Evolutionary conservation across 73 alveolate species (phyloP).

Genomic region (Paramecium caudatum): DNA sequence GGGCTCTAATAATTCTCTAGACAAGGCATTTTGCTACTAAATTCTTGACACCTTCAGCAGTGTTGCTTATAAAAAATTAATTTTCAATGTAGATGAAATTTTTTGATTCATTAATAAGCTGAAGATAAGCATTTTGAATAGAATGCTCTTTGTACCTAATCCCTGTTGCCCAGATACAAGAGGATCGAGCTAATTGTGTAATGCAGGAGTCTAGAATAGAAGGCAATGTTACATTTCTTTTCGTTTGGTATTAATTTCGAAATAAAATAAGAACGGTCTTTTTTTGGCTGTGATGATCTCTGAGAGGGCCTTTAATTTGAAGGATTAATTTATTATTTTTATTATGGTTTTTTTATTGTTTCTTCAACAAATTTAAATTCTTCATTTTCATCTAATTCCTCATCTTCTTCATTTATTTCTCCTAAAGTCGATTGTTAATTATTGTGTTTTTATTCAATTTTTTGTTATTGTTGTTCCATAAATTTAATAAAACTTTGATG

Average conservation of each 20-base stretch:
- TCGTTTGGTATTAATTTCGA: no score
- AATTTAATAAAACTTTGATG: no score
- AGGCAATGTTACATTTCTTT: no score
- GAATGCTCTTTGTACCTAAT: slow-evolving; percentile 85
- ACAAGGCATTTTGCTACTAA: slow-evolving; percentile 84
- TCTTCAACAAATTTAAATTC: background rate
- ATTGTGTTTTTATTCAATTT: no score
- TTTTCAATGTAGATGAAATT: slow-evolving; percentile 94
- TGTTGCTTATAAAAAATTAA: slow-evolving; percentile 87
- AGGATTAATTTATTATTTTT: background rate
- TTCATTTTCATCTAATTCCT: background rate
- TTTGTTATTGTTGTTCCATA: no score
- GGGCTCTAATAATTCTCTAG: slow-evolving; percentile 89
- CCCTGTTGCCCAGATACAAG: slow-evolving; percentile 92
- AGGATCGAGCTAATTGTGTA: slow-evolving; percentile 81
- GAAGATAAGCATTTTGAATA: slow-evolving; percentile 90
- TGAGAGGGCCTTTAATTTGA: no score
- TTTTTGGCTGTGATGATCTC: no score
- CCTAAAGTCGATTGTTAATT: no score
- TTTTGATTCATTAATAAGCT: slow-evolving; percentile 84
- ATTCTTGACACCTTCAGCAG: slow-evolving; percentile 88
- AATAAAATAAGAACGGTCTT: no score
- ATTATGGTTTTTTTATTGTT: background rate
- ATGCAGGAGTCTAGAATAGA: background rate
- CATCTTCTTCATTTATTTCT: no score